These are phyloP conservation scores for Magnusiomyces tetraspermus DNA, from an alignment of 1,139 yeast genomes.

Conservation along the genomic window DNA sequence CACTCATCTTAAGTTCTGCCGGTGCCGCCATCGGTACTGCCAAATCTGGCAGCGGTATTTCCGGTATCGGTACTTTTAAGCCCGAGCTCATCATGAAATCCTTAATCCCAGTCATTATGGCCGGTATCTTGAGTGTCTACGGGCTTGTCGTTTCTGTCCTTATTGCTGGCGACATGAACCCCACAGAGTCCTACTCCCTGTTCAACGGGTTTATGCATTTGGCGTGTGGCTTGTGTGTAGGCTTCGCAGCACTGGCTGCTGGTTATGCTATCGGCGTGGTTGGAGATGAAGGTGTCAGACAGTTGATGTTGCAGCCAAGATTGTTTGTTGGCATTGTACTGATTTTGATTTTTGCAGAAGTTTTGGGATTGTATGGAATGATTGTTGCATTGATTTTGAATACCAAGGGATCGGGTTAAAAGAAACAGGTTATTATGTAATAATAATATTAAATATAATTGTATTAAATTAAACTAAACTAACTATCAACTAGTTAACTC, in stretches of 20 bases:
- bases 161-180: slow-evolving; percentile 59
- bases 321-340: slow-evolving; percentile 78
- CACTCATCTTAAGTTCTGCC: slow-evolving; percentile 80
- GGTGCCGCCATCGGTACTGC: slow-evolving; percentile 99
- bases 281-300: slow-evolving; percentile 98
- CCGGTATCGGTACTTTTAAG: slow-evolving; percentile 44
- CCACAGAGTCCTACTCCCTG: slow-evolving; percentile 80
- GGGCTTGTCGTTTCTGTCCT: slow-evolving; percentile 96
- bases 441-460: too few species aligned
- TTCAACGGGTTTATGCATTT: slow-evolving; percentile 97
- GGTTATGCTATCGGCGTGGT: slow-evolving; percentile 99
- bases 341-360: slow-evolving; percentile 96
- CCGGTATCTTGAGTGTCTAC: slow-evolving; percentile 98
- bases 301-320: slow-evolving; percentile 93
- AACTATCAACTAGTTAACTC: too few species aligned
- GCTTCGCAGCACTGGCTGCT: slow-evolving; percentile 91
- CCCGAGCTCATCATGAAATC: slow-evolving; percentile 31
- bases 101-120: slow-evolving; percentile 86
- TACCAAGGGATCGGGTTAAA: slow-evolving; percentile 24
- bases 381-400: slow-evolving; percentile 94
- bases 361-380: slow-evolving; percentile 68
- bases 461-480: too few species aligned
- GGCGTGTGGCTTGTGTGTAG: slow-evolving; percentile 97
- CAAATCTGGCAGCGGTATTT: slow-evolving; percentile 98
- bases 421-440: too few species aligned